Base-by-base conservation (phyloP, 1,284 basidiomycete genomes). In the Puccinia sorghi region DNA sequence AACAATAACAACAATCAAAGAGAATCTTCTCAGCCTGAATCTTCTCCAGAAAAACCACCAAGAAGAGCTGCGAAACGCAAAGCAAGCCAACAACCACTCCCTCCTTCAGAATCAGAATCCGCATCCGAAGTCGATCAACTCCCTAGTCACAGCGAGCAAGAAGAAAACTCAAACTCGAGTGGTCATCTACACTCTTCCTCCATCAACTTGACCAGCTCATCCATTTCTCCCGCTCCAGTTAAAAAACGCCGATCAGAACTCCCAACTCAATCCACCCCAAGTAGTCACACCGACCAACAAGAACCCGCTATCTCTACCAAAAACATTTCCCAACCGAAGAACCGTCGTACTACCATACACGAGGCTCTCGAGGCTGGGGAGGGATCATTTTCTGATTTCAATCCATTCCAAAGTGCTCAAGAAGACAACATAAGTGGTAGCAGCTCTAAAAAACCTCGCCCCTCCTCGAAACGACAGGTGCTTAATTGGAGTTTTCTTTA, bases 361-460 rank as follows among this genome's bases (percentile, higher is more conserved):
- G 74, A 77, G 48, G 74, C 64, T 27, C 41, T 77, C n/a, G 74
- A 77, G 48, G 46, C 74, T 43, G 64, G 70, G 20, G 85, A 84
- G 52, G 83, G 82, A 63, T 84, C 85, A 4, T 88, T 87, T 81
- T 86, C 86, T 20, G 86, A 87, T 79, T 86, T 83, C 81, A 88
- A 88, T 82, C 87, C 87, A 0, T 88, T 88, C 82, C 88, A 88
- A 81, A 85, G 85, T 39, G 86, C 86, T 22, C 85, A 85, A 54
- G 86, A 86, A 50, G 84, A 85, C 15, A 85, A 84, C 8, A 84
- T 84, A 0, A 79, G 74, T 22, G 80, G 80, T 46, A 81, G 59
- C 25, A 66, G 70, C 48, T 52, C 63, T 13, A 72, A 57, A 27
- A 79, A 72, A 59, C 57, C 69, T 32, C 57, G 50, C 12, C 32